Conservation (phyloP, 1,284 basidiomycete genomes). For the Apiotrichum montevideense region DNA sequence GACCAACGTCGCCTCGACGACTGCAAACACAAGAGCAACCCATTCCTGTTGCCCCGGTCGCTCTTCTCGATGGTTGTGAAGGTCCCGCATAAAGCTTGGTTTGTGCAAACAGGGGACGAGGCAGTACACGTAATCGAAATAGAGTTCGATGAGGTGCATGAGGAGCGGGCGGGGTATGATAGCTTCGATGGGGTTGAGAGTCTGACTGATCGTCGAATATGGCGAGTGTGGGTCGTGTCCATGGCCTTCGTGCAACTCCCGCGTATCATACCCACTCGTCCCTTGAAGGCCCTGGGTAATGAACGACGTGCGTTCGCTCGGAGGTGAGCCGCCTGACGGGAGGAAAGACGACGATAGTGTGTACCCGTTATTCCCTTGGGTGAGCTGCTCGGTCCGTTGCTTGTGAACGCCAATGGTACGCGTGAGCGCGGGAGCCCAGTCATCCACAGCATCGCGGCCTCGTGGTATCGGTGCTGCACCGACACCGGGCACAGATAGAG, state of each 20-base stretch:
- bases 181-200: conserved; percentile 35
- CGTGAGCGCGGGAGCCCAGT: conserved; percentile 11
- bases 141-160: conserved; percentile 62
- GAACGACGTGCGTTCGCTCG: not conserved
- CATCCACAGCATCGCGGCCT: conserved; percentile 8
- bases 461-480: conserved; percentile 1
- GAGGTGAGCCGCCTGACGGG: not conserved
- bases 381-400: conserved; percentile 1
- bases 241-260: not conserved
- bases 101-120: conserved; percentile 56
- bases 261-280: not conserved
- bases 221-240: not conserved
- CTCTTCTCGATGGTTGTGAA: conserved; percentile 68
- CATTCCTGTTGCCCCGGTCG: conserved; percentile 62
- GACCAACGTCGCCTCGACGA: conserved; percentile 72
- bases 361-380: not conserved
- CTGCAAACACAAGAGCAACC: conserved; percentile 77
- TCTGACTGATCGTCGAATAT: not conserved
- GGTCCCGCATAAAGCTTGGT: conserved; percentile 77
- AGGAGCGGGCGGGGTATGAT: conserved; percentile 35
- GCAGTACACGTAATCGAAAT: conserved; percentile 83
- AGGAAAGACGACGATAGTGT: not conserved
- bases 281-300: not conserved
- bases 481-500: conserved; percentile 8
- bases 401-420: conserved; percentile 4